A percentile compares a stretch with the other conserved stretches of the same genome.
phyloP scores from a whole-genome alignment of 306 rosid species.

The Astragalus glycyphyllos region DNA sequence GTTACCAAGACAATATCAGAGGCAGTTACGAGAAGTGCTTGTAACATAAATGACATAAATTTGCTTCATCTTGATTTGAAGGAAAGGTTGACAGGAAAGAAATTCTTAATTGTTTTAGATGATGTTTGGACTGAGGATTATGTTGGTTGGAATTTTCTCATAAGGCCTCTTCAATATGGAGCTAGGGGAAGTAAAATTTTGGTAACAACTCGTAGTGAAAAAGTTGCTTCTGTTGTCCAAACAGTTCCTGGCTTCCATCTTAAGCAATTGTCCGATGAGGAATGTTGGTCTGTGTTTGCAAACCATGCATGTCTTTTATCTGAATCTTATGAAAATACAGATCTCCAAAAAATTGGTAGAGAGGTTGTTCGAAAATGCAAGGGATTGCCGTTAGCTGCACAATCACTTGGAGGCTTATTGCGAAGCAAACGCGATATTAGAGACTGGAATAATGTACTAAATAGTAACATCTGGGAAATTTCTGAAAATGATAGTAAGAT shows the following conservation, averaged over 20 bases:
- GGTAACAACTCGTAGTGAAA: neutral
- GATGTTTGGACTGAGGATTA: conserved; percentile 10
- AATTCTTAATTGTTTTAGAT: conserved; percentile 19
- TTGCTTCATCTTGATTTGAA: too few species aligned
- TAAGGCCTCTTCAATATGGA: neutral
- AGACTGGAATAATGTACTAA: neutral
- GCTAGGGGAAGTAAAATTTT: conserved; percentile 7
- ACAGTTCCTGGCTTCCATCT: neutral
- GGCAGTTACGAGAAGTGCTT: too few species aligned
- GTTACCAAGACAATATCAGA: too few species aligned
- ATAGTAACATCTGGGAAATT: conserved; percentile 7
- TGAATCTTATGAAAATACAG: neutral
- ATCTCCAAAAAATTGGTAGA: neutral
- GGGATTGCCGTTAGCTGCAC: conserved; percentile 32
- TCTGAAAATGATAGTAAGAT: conserved; percentile 9
- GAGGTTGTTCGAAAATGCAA: conserved; percentile 9
- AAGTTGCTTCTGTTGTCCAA: conserved; percentile 9
- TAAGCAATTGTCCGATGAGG: neutral
- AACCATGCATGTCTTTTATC: neutral
- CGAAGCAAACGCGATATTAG: neutral
- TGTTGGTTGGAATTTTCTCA: neutral
- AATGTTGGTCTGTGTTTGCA: conserved; percentile 12
- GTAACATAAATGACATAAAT: too few species aligned
- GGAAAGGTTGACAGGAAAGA: neutral
- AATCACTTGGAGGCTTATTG: conserved; percentile 30